Conservation (phyloP, 805 yeast species). For the Jamesozyma spencerorum region DNA sequence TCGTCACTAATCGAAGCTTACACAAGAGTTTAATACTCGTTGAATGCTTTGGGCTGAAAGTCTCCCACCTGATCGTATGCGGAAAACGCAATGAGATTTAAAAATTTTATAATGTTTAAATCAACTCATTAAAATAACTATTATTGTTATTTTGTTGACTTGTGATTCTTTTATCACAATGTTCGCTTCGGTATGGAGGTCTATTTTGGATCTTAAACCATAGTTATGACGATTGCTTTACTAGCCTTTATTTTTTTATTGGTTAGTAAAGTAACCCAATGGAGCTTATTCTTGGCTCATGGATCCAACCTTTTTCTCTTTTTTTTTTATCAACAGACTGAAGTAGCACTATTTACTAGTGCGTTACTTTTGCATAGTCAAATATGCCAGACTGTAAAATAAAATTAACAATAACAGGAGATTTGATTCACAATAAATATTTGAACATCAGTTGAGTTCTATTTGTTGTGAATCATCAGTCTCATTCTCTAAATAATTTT, state of each 20-base stretch:
- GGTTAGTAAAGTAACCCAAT: conserved; percentile 49
- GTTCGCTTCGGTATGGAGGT: conserved; percentile 54
- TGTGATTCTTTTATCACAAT: conserved; percentile 8
- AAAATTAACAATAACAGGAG: conserved; percentile 4
- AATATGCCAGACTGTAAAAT: conserved; percentile 61
- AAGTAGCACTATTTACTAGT: conserved; percentile 11
- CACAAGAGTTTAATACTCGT: conserved; percentile 33
- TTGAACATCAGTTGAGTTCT: conserved; percentile 3
- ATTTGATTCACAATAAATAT: neutral
- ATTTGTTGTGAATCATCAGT: no score
- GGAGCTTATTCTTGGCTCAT: conserved; percentile 69
- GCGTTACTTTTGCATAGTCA: conserved; percentile 47
- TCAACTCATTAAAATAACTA: conserved; percentile 29
- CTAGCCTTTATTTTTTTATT: no score
- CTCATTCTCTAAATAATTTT: neutral
- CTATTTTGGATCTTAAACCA: conserved; percentile 46
- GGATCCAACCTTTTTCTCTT: conserved; percentile 36
- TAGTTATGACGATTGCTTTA: conserved; percentile 66
- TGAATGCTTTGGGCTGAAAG: conserved; percentile 72
- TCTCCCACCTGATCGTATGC: conserved; percentile 65
- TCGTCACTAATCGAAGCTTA: conserved; percentile 62
- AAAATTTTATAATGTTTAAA: conserved; percentile 31
- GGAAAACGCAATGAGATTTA: conserved; percentile 50
- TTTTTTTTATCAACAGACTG: conserved; percentile 22
- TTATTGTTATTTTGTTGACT: conserved; percentile 14